phyloP scores from a whole-genome alignment of 345 rosid genomes.

The Acer negundo region DNA sequence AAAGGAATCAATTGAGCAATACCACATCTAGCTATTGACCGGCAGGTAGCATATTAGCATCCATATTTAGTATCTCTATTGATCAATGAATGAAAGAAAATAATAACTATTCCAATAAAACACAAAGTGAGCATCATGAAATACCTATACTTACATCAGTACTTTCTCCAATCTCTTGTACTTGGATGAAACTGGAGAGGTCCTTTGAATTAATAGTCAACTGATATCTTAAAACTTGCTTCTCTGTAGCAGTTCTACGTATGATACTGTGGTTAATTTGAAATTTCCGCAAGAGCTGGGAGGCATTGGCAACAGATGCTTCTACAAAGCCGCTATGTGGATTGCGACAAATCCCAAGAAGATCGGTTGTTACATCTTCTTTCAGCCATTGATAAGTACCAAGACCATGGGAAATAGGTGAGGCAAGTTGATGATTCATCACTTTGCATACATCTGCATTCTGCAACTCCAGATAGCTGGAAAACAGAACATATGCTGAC shows the following conservation, averaged over 20 bases:
- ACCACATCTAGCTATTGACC: not conserved
- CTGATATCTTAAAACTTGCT: constrained; percentile 48
- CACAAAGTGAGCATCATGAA: constrained; percentile 1
- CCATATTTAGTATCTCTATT: not conserved
- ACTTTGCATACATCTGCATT: constrained; percentile 44
- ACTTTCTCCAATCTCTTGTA: constrained; percentile 51
- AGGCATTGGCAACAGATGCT: constrained; percentile 61
- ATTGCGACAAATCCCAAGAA: constrained; percentile 52
- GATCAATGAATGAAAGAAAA: constrained; percentile 11
- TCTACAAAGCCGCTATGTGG: constrained; percentile 56
- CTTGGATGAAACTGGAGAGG: constrained; percentile 49
- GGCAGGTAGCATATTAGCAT: not conserved
- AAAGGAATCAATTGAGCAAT: not conserved
- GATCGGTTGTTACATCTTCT: constrained; percentile 64
- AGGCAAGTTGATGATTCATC: constrained; percentile 36
- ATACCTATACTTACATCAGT: constrained; percentile 45
- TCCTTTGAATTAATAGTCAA: constrained; percentile 50
- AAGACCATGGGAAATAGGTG: constrained; percentile 81
- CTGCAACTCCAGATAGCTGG: constrained; percentile 69
- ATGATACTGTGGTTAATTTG: constrained; percentile 54
- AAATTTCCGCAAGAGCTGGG: constrained; percentile 50
- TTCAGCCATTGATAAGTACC: constrained; percentile 89
- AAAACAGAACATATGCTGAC: constrained; percentile 68
- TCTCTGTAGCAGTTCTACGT: constrained; percentile 37
- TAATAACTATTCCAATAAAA: not conserved